These are phyloP conservation scores for Stachybotrys echinatus DNA, from an alignment of 2,329 filamentous ascomycete genomes.

Conservation along the genomic window DNA sequence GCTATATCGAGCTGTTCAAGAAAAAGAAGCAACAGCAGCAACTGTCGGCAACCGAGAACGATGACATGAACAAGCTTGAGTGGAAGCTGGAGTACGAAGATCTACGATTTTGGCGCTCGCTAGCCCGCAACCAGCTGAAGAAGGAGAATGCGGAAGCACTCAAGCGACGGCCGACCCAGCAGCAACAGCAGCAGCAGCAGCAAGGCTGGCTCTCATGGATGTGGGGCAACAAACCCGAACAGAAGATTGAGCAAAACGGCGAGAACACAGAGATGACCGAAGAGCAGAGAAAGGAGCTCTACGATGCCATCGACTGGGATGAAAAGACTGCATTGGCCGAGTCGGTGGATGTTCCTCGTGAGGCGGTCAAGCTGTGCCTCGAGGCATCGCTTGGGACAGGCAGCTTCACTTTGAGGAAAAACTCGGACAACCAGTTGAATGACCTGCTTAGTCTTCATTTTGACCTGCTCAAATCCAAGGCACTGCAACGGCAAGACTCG, in stretches of 20 bases:
- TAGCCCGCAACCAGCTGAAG: slow-evolving; percentile 88
- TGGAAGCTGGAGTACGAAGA: slow-evolving; percentile 91
- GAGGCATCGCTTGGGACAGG: slow-evolving; percentile 92
- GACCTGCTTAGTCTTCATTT: slow-evolving; percentile 91
- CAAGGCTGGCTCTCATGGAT: slow-evolving; percentile 91
- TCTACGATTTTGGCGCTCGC: slow-evolving; percentile 90
- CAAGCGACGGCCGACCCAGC: slow-evolving; percentile 43
- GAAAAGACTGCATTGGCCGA: slow-evolving; percentile 89
- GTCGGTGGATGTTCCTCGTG: slow-evolving; percentile 81
- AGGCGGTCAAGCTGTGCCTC: slow-evolving; percentile 88
- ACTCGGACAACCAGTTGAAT: slow-evolving; percentile 50
- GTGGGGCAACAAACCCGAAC: slow-evolving; percentile 74
- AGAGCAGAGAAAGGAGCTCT: slow-evolving; percentile 92
- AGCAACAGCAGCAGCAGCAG: slow-evolving; percentile 51
- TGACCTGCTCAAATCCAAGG: slow-evolving; percentile 88
- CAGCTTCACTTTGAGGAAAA: slow-evolving; percentile 88
- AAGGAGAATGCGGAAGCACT: slow-evolving; percentile 93
- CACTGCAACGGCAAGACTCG: slow-evolving; percentile 85
- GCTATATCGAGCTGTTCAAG: slow-evolving; percentile 94
- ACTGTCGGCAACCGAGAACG: slow-evolving; percentile 62
- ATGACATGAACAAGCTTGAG: slow-evolving; percentile 72
- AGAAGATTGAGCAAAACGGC: slow-evolving; percentile 50
- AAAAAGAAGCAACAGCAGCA: slow-evolving; percentile 77
- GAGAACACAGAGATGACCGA: slow-evolving; percentile 89
- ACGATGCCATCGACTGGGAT: slow-evolving; percentile 96